Evolutionary conservation across 441 rosid genomes (phyloP).

Genomic region (Arabidopsis hybrid): DNA sequence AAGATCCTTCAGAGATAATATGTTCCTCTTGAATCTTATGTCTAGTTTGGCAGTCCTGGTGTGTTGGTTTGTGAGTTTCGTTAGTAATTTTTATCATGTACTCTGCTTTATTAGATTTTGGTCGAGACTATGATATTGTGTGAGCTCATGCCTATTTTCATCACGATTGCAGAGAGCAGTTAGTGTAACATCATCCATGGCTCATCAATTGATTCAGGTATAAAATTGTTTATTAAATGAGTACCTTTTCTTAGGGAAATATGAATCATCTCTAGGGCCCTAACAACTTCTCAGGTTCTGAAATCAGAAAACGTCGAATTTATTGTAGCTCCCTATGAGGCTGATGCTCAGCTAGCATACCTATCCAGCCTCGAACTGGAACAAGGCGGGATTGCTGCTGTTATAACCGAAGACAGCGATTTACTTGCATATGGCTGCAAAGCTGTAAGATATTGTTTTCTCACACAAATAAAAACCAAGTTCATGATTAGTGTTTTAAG

Average conservation of each 20-base stretch:
- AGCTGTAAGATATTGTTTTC: slow-evolving; percentile 72
- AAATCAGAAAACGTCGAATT: slow-evolving; percentile 78
- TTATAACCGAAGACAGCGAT: slow-evolving; percentile 92
- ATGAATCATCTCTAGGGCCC: slow-evolving; percentile 14
- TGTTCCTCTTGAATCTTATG: slow-evolving; percentile 13
- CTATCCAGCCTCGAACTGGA: slow-evolving; percentile 67
- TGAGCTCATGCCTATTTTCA: slow-evolving; percentile 30
- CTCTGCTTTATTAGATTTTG: slow-evolving; percentile 18
- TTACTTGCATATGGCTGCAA: slow-evolving; percentile 86
- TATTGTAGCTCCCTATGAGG: slow-evolving; percentile 94
- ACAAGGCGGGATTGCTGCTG: slow-evolving; percentile 79
- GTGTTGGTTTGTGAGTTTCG: slow-evolving; percentile 13
- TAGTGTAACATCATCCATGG: slow-evolving; percentile 81
- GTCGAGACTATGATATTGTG: slow-evolving; percentile 11
- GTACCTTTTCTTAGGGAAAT: neutral
- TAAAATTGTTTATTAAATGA: slow-evolving; percentile 4
- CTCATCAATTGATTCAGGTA: slow-evolving; percentile 82
- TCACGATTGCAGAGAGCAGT: slow-evolving; percentile 69
- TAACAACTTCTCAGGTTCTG: slow-evolving; percentile 59
- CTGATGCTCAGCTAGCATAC: slow-evolving; percentile 93
- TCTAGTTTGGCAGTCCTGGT: slow-evolving; percentile 4
- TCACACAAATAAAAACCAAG: slow-evolving; percentile 11
- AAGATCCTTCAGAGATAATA: neutral
- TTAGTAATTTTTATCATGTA: neutral
- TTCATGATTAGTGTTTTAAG: slow-evolving; percentile 16